Evolutionary conservation across 208 protist genomes (phyloP), one percentile per base, ranked within the genome.

Genomic region (Wallacemonas collosoma): DNA sequence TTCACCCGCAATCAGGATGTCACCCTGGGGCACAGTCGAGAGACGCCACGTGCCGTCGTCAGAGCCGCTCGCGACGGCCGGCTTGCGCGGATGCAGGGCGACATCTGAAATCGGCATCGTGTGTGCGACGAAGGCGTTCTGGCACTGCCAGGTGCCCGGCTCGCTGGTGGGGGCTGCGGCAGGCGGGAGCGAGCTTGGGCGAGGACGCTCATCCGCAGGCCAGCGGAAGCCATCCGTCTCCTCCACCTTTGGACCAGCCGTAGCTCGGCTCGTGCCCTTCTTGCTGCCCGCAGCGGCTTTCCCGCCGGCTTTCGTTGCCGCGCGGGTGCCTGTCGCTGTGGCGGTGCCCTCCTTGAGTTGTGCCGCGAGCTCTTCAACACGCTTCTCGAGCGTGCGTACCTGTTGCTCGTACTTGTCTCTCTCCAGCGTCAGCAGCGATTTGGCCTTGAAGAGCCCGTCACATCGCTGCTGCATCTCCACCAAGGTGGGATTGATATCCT

Each of bases 21-120:
- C 97, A 6, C 97, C 97, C 7, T 83, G 71, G 2, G 95, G 96
- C 38, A 99, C 61, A 11, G 91, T 81, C 68, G 92, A 98, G 53
- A 99, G 85, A 12, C 98, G 98, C 98, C 98, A 99, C 17, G 93
- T 95, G 44, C 84, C 77, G 67, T 99, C 98, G 73, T 99, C 98
- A 26, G 96, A 98, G 47, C 87, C 96, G 55, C 94, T 98, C 3
- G 96, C 98, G 44, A 99, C 87, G n/a, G 98, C 94, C 12, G 88
- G 89, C 73, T 98, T 98, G 61, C 82, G 80, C 11, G 97, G 97
- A 79, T 99, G 97, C 61, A 98, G 79, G 2, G 93, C 85, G 35
- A 99, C 57, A 26, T 88, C 81, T 8, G 92, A 89, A 43, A 98
- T 81, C 4, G 95, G 44, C 91, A 96, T 95, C 2, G 91, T 81